phyloP scores from a whole-genome alignment of 306 rosid species.

The Potentilla sterilis region DNA sequence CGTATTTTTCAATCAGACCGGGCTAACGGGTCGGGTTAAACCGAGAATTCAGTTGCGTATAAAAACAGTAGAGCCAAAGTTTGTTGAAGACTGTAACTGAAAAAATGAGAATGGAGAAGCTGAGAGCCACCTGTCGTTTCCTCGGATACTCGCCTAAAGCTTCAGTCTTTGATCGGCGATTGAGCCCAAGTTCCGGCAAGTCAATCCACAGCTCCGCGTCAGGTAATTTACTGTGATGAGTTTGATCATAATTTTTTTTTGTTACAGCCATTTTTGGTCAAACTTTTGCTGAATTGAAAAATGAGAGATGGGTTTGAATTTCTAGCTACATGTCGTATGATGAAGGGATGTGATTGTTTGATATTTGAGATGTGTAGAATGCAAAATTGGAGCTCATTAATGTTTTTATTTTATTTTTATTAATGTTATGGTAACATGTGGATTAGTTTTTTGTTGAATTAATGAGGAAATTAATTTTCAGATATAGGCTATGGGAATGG shows the following conservation, averaged over 20 bases:
- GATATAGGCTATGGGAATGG: background rate
- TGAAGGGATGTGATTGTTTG: background rate
- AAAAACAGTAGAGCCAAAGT: background rate
- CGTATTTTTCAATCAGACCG: background rate
- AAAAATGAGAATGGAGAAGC: conserved; percentile 39
- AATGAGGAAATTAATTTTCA: background rate
- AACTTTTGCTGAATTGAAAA: background rate
- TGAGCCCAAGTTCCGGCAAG: conserved; percentile 5
- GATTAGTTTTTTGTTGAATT: background rate
- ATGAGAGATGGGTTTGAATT: background rate
- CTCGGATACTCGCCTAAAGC: conserved; percentile 28
- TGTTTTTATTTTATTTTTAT: too few species aligned
- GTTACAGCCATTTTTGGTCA: background rate
- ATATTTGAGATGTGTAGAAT: background rate
- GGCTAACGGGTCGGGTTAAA: background rate
- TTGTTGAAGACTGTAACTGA: background rate
- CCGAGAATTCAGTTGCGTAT: background rate
- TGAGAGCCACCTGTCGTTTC: conserved; percentile 38
- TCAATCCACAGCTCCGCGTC: conserved; percentile 31
- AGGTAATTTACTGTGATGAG: conserved; percentile 19
- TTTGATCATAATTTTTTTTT: background rate
- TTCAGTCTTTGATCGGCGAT: conserved; percentile 27
- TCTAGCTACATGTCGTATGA: background rate
- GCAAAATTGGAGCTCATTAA: background rate
- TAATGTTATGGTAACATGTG: background rate